phyloP scores from a whole-genome alignment of 2,329 filamentous ascomycete species.

The Cytospora chrysosperma region DNA sequence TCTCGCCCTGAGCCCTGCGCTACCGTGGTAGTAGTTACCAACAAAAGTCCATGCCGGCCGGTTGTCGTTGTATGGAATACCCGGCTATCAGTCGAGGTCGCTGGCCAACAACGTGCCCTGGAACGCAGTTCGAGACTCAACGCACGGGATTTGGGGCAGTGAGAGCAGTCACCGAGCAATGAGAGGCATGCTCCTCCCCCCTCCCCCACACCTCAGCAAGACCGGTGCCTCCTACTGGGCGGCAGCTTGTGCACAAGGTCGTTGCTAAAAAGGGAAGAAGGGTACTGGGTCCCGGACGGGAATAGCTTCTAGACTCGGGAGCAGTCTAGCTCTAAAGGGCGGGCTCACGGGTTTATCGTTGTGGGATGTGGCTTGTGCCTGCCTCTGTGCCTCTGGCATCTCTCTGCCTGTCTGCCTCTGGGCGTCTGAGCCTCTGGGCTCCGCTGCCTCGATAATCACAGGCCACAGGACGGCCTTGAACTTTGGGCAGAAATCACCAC shows the following conservation, averaged over 20 bases:
- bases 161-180: not conserved
- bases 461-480: not conserved
- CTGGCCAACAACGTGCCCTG: not conserved
- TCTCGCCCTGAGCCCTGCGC: not conserved
- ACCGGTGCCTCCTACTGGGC: conserved; percentile 6
- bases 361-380: conserved; percentile 11
- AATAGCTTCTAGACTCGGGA: conserved; percentile 14
- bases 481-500: conserved; percentile 35
- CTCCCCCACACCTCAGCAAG: not conserved
- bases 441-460: not conserved
- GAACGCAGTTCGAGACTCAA: not conserved
- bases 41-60: not conserved
- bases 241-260: not conserved
- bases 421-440: not conserved
- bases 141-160: not conserved
- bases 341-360: not conserved
- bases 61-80: not conserved
- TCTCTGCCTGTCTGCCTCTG: not conserved
- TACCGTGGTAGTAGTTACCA: not conserved
- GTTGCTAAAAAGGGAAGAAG: not conserved
- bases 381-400: not conserved
- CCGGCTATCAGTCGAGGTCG: not conserved
- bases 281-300: not conserved
- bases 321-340: conserved; percentile 12
- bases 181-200: no score